A percentile compares a stretch with the other conserved stretches of the same genome.
These are phyloP conservation scores for Auriscalpium vulgare DNA, from an alignment of 768 basidiomycete species.

Conservation along the genomic window DNA sequence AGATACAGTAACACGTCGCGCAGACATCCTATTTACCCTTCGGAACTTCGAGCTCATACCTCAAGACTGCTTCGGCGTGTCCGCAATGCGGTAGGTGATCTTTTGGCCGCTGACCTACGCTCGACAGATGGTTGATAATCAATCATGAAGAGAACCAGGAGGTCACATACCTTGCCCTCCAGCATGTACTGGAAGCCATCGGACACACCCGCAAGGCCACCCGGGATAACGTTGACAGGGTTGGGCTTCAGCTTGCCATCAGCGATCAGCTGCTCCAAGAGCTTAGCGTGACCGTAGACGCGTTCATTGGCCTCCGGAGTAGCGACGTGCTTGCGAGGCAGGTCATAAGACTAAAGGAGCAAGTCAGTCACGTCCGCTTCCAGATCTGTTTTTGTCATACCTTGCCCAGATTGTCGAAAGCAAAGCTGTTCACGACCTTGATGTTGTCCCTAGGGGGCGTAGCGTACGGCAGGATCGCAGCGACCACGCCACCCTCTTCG, in stretches of 20 bases:
- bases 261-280: not conserved
- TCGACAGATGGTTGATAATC: not conserved
- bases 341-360: not conserved
- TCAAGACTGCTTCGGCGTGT: not conserved
- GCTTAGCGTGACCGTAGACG: not conserved
- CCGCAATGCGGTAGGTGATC: conserved; percentile 3
- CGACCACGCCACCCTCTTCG: not conserved
- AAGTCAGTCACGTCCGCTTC: not conserved
- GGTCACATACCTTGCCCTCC: not conserved
- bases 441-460: not conserved
- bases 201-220: not conserved
- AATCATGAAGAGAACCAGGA: not conserved
- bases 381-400: not conserved
- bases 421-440: not conserved
- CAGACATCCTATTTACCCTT: not conserved
- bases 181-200: not conserved
- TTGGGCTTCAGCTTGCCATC: not conserved
- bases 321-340: not conserved
- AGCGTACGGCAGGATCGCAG: not conserved
- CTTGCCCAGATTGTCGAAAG: not conserved
- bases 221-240: not conserved
- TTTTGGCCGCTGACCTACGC: not conserved
- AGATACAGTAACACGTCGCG: not conserved
- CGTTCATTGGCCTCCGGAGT: not conserved
- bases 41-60: no score